A percentile compares a stretch with the other conserved stretches of the same genome.
Evolutionary conservation across 75 land plant species (phyloP).

Genomic region (Pseudotsuga menziesii): DNA sequence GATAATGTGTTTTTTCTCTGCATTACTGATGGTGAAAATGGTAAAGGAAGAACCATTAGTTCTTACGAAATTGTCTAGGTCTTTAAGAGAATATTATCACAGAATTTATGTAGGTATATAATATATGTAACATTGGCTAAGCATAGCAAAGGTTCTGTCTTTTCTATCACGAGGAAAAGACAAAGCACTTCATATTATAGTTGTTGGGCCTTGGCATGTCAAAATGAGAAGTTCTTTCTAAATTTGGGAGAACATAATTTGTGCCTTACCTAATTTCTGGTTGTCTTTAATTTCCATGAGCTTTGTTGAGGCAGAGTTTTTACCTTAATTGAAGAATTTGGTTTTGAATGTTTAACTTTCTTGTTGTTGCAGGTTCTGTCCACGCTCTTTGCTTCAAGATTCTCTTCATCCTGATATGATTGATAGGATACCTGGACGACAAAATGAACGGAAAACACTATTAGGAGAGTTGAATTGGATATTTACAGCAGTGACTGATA

Average conservation of each 20-base stretch:
- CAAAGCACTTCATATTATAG: no score
- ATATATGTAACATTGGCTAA: no score
- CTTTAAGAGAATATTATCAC: no score
- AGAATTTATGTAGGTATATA: no score
- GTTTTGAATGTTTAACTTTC: not conserved
- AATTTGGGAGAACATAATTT: not conserved
- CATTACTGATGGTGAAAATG: no score
- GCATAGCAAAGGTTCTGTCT: no score
- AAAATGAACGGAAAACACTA: conserved; percentile 90
- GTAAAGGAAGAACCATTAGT: no score
- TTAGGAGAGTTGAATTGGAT: conserved; percentile 98
- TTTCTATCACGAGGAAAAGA: no score
- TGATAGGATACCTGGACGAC: conserved; percentile 90
- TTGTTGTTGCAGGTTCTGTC: conserved; percentile 67
- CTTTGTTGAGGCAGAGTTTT: not conserved
- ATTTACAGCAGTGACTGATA: conserved; percentile 95
- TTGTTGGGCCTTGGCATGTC: no score
- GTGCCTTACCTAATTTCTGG: no score
- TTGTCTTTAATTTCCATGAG: not conserved
- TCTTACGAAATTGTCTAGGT: no score
- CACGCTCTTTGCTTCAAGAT: conserved; percentile 72
- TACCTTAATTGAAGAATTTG: not conserved
- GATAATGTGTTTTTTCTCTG: no score
- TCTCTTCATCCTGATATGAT: conserved; percentile 55
- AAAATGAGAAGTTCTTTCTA: not conserved